Evolutionary conservation across 345 rosid genomes (phyloP).

Genomic region (Schrenkiella parvula): DNA sequence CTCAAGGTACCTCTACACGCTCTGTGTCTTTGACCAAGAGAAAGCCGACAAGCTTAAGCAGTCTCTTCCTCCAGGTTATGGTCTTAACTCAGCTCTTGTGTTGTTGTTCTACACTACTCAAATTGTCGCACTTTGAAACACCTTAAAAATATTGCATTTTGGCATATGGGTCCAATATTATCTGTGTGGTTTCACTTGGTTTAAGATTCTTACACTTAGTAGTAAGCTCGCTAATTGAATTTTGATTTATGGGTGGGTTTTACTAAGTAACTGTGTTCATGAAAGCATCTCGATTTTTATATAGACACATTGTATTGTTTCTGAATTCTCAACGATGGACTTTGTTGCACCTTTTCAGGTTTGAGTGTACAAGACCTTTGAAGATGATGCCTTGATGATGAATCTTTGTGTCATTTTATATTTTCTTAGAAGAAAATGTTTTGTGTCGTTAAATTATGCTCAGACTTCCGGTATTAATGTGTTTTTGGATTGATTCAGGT

Average conservation of each 20-base stretch:
- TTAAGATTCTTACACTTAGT: not conserved
- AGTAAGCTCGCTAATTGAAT: no score
- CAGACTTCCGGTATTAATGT: not conserved
- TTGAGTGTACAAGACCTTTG: slow-evolving; percentile 75
- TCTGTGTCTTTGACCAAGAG: slow-evolving; percentile 77
- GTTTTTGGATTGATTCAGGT: slow-evolving; percentile 16
- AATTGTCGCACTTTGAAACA: not conserved
- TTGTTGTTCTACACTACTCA: not conserved
- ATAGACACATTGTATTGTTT: not conserved
- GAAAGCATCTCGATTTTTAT: not conserved
- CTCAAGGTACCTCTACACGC: slow-evolving; percentile 87
- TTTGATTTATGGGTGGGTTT: no score
- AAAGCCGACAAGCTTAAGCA: slow-evolving; percentile 96
- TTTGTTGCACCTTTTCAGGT: slow-evolving; percentile 44
- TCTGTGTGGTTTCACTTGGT: not conserved
- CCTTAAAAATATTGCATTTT: not conserved
- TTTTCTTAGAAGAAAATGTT: slow-evolving; percentile 3
- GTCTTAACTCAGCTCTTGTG: not conserved
- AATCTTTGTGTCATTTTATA: not conserved
- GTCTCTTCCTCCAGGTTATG: slow-evolving; percentile 88
- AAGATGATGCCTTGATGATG: slow-evolving; percentile 26
- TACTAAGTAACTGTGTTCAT: not conserved
- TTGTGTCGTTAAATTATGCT: not conserved
- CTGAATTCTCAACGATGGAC: not conserved
- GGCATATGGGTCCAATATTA: not conserved